Evolutionary conservation across 2,329 filamentous ascomycete genomes (phyloP).

Genomic region (Cladosporium austrohemisphaericum): DNA sequence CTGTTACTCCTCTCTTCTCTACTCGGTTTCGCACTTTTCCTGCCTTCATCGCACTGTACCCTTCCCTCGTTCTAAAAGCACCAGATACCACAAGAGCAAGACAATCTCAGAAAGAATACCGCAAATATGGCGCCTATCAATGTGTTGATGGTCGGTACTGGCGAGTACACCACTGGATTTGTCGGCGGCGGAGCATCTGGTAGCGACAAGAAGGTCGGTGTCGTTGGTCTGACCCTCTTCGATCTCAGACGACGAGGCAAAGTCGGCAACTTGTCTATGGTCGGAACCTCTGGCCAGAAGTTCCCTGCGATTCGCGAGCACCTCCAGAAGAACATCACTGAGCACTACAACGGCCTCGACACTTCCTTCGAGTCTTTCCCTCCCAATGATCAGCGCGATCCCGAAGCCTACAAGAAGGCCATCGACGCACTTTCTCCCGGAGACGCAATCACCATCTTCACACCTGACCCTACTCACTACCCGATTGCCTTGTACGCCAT

Average conservation of each 20-base stretch:
- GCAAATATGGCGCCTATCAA: constrained; percentile 46
- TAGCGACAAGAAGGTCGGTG: constrained; percentile 94
- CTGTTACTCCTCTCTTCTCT: constrained; percentile 7
- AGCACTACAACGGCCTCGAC: constrained; percentile 85
- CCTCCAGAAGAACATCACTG: constrained; percentile 78
- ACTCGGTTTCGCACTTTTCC: background rate
- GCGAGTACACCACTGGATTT: constrained; percentile 95
- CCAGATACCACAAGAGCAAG: constrained; percentile 9
- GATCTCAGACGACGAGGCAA: constrained; percentile 85
- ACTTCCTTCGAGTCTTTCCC: constrained; percentile 81
- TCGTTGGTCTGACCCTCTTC: constrained; percentile 85
- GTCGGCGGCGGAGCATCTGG: constrained; percentile 77
- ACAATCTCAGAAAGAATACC: background rate
- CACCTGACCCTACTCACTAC: constrained; percentile 87
- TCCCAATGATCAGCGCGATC: constrained; percentile 67
- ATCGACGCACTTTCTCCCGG: constrained; percentile 79
- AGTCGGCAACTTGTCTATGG: constrained; percentile 82
- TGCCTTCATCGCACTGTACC: background rate
- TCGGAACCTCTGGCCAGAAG: constrained; percentile 81
- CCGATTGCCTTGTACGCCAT: constrained; percentile 91
- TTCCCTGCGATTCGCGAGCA: constrained; percentile 90
- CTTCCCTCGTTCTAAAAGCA: background rate
- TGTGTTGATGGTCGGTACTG: constrained; percentile 68
- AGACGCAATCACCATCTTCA: constrained; percentile 94
- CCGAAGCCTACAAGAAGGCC: constrained; percentile 80